Conservation (phyloP, 1,284 basidiomycete species). For the Earliella scabrosa region DNA sequence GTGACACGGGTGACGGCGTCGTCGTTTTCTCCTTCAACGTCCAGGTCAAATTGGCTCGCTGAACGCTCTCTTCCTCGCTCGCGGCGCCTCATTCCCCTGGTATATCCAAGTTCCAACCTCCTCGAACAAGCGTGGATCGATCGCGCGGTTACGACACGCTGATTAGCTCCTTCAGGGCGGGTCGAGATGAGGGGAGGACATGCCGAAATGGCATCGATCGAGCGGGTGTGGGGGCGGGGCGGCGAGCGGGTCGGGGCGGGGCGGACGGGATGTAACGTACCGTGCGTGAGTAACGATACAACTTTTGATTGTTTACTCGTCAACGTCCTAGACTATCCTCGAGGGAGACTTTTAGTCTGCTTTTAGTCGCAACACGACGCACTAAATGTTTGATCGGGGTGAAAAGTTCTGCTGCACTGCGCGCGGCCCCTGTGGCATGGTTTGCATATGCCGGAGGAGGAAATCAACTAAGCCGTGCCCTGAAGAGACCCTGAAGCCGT, state of each 20-base stretch:
- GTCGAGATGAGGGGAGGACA: constrained; percentile 20
- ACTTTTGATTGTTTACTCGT: no score
- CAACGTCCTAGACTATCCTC: no score
- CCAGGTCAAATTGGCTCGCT: constrained; percentile 26
- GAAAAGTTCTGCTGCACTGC: neutral
- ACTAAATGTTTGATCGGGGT: no score
- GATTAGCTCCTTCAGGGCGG: constrained; percentile 7
- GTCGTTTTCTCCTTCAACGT: neutral
- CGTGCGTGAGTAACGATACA: neutral
- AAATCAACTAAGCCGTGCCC: neutral
- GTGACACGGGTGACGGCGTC: neutral
- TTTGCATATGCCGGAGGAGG: neutral
- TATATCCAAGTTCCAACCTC: constrained; percentile 14
- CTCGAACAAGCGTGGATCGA: neutral
- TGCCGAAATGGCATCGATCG: neutral
- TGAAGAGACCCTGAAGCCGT: neutral
- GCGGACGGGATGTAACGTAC: neutral
- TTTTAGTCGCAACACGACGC: no score
- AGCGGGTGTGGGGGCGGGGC: neutral
- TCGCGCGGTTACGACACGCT: constrained; percentile 11
- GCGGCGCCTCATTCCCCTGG: constrained; percentile 28
- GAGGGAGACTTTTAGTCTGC: neutral
- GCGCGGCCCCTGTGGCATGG: neutral
- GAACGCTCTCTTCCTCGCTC: constrained; percentile 20
- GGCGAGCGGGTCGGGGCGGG: neutral